Evolutionary conservation across 495 filamentous ascomycete species (phyloP).

Genomic region (Penicillium dipodomyicola): DNA sequence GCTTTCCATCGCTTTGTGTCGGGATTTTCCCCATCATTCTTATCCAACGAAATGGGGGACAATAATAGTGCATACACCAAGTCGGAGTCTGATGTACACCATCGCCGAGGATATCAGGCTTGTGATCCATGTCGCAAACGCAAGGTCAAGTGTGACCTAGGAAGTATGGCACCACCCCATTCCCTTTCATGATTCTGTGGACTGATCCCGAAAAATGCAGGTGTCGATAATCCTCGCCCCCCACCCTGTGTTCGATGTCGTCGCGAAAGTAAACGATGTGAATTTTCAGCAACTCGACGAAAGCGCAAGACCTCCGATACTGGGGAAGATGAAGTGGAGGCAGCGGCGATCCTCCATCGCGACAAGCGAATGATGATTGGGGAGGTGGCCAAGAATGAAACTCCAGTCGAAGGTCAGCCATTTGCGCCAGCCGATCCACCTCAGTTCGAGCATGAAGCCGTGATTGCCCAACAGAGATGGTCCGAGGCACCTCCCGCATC

Average conservation of each 20-base stretch:
- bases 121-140: constrained; percentile 89
- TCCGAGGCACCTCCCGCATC: constrained; percentile 25
- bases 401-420: constrained; percentile 27
- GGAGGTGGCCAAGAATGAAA: constrained; percentile 34
- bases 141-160: constrained; percentile 92
- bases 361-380: constrained; percentile 52
- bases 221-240: constrained; percentile 87
- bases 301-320: constrained; percentile 79
- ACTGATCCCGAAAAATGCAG: constrained; percentile 26
- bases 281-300: constrained; percentile 91
- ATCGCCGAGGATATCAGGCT: constrained; percentile 77
- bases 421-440: constrained; percentile 30
- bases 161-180: constrained; percentile 47
- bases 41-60: constrained; percentile 30
- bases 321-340: constrained; percentile 46
- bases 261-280: constrained; percentile 90
- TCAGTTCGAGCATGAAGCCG: constrained; percentile 27
- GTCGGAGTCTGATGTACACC: constrained; percentile 46
- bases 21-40: constrained; percentile 31
- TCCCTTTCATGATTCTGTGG: neutral
- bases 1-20: constrained; percentile 47
- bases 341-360: constrained; percentile 43
- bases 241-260: constrained; percentile 93
- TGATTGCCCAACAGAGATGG: constrained; percentile 35
- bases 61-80: constrained; percentile 28